phyloP scores from a whole-genome alignment of 768 basidiomycete species.

The Boletus patriciae region DNA sequence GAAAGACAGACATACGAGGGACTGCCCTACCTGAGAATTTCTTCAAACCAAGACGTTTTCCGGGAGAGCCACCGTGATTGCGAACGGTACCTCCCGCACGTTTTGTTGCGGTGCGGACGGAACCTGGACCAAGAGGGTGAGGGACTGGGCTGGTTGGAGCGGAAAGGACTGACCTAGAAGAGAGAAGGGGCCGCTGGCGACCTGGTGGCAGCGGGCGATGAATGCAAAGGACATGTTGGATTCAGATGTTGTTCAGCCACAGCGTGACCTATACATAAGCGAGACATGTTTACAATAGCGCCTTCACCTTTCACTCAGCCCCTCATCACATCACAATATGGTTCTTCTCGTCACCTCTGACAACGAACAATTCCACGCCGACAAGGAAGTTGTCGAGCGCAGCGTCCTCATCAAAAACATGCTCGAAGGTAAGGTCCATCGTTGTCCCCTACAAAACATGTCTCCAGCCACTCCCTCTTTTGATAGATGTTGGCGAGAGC shows the following conservation, averaged over 20 bases:
- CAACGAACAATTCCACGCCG: conserved; percentile 90
- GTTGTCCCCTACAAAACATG: not conserved
- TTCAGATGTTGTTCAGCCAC: conserved; percentile 11
- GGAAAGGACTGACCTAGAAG: conserved; percentile 28
- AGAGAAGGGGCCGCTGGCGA: conserved; percentile 51
- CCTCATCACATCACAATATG: conserved; percentile 44
- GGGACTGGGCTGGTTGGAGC: not conserved
- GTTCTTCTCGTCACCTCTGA: conserved; percentile 92
- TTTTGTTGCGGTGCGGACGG: conserved; percentile 93
- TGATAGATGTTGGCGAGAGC: conserved; percentile 86
- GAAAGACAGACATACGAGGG: not conserved
- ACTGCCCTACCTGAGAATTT: conserved; percentile 80
- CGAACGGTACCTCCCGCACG: conserved; percentile 92
- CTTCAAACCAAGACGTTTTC: conserved; percentile 92
- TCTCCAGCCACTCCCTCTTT: not conserved
- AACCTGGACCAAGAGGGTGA: conserved; percentile 38
- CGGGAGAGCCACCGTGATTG: conserved; percentile 91
- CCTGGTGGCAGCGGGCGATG: conserved; percentile 44
- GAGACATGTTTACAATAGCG: not conserved
- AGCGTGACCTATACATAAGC: conserved; percentile 10
- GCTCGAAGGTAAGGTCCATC: conserved; percentile 76
- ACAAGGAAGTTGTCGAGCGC: conserved; percentile 93
- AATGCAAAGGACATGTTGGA: conserved; percentile 28
- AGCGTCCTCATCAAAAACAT: conserved; percentile 98
- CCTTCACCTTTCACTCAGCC: conserved; percentile 6